Conservation (phyloP, 768 basidiomycete genomes). For the Baorangia bicolor region DNA sequence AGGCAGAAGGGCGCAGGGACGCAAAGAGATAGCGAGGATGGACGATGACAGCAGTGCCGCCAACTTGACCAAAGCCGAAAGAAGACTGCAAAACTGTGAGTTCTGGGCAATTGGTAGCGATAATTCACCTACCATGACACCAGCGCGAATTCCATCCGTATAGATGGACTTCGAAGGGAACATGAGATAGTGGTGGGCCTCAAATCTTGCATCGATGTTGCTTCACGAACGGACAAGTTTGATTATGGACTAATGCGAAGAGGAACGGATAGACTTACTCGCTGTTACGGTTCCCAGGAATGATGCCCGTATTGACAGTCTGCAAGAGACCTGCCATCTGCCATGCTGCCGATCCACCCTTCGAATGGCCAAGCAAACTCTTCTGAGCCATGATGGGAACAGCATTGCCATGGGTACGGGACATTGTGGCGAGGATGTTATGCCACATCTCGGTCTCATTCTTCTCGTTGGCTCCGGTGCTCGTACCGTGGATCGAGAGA, state of each 20-base stretch:
- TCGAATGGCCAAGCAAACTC: constrained; percentile 94
- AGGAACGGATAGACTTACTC: constrained; percentile 61
- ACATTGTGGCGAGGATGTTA: constrained; percentile 84
- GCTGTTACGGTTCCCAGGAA: constrained; percentile 95
- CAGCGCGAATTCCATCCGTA: constrained; percentile 88
- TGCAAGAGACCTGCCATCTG: constrained; percentile 92
- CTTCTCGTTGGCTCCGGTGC: constrained; percentile 89
- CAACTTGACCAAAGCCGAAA: constrained; percentile 98
- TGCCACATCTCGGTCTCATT: constrained; percentile 99
- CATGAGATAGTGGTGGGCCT: constrained; percentile 85
- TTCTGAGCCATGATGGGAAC: constrained; percentile 97
- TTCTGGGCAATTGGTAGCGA: neutral
- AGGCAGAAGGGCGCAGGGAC: constrained; percentile 72
- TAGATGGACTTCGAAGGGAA: constrained; percentile 97
- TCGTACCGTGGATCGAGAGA: constrained; percentile 86
- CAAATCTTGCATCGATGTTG: constrained; percentile 92
- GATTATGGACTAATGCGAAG: neutral
- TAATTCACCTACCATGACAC: constrained; percentile 67
- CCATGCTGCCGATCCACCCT: constrained; percentile 99
- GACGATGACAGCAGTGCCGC: constrained; percentile 84
- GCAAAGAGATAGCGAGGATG: constrained; percentile 92
- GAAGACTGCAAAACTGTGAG: constrained; percentile 57
- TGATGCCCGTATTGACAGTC: constrained; percentile 76
- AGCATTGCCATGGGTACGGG: constrained; percentile 93
- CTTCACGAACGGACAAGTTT: constrained; percentile 36